Base-by-base conservation (phyloP, 2,329 filamentous ascomycete species). In the Fusarium verticillioides region DNA sequence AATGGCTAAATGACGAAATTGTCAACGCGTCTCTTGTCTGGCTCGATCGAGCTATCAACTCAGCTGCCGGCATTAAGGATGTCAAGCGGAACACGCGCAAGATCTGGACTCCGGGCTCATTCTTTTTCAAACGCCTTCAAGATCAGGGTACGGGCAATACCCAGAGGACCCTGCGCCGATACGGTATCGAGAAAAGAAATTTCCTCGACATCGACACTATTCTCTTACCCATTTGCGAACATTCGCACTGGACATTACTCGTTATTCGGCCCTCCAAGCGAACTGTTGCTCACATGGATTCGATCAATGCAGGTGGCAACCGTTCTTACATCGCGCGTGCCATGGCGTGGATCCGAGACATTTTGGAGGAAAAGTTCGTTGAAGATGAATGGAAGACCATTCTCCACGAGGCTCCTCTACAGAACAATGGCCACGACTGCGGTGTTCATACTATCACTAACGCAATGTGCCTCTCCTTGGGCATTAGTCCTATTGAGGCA, bases 361-460 rank as follows among this genome's bases (percentile, higher is more conserved):
- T 92, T 58, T 83, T 94, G 10, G 81, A 81, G 21, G 82, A 87
- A 7, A 80, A 82, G 10, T 94, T 88, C 76, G 78, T 85, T 5
- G 83, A 83, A 19, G 81, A 82, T 4, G 90, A 93, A 44, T 95
- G 93, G 93, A 84, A 80, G 30, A 82, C 85, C 3, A 82, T 87
- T 12, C 79, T 82, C n/a, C 84, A 87, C 49, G 80, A 81, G 21
- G 88, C 88, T 40, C 86, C 89, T 1, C 76, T 72, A 6, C 93
- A 95, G 79, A 85, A 82, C 32, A 95, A 95, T 77, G 87, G 87
- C 3, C 90, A 88, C 77, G 93, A 95, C 79, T 95, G 93, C 74
- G 93, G 93, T n/a, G 89, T 94, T 7, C 94, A 94, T 79, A 89
- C 91, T 19, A 90, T 94, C 73, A 89, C 93, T 23, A 96, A 95